Percentiles rank a stretch among this genome's conserved stretches.
These are phyloP conservation scores for Spinacia oleracea DNA, from an alignment of 179 eudicot genomes.

Conservation along the genomic window DNA sequence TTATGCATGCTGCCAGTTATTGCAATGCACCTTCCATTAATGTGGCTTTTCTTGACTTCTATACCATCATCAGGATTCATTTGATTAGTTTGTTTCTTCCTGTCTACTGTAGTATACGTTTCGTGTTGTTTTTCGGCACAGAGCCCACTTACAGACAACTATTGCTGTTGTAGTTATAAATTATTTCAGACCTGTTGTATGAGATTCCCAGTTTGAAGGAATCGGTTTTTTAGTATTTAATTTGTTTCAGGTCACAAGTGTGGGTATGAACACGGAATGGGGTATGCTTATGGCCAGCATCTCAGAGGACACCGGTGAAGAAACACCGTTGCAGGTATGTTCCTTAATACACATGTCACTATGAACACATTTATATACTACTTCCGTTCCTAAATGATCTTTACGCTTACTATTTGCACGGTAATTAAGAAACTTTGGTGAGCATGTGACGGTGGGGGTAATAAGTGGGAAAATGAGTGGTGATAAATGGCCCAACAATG, in stretches of 20 bases:
- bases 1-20: too few species aligned
- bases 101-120: not conserved
- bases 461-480: too few species aligned
- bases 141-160: too few species aligned
- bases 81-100: not conserved
- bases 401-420: too few species aligned
- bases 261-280: slow-evolving; percentile 94
- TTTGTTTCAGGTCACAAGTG: slow-evolving; percentile 68
- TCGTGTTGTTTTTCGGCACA: too few species aligned
- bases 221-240: not conserved
- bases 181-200: not conserved
- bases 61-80: not conserved
- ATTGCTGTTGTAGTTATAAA: too few species aligned
- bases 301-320: slow-evolving; percentile 95
- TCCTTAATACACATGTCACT: not conserved
- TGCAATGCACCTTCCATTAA: not conserved
- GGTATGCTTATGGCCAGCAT: slow-evolving; percentile 97
- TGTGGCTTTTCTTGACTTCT: not conserved
- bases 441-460: too few species aligned
- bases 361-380: not conserved
- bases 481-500: too few species aligned
- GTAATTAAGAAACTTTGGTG: too few species aligned
- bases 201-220: slow-evolving; percentile 10
- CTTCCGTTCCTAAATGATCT: too few species aligned
- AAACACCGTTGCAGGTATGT: slow-evolving; percentile 93